phyloP scores from a whole-genome alignment of 1,139 yeast genomes.

The Magnusiomyces ingens region DNA sequence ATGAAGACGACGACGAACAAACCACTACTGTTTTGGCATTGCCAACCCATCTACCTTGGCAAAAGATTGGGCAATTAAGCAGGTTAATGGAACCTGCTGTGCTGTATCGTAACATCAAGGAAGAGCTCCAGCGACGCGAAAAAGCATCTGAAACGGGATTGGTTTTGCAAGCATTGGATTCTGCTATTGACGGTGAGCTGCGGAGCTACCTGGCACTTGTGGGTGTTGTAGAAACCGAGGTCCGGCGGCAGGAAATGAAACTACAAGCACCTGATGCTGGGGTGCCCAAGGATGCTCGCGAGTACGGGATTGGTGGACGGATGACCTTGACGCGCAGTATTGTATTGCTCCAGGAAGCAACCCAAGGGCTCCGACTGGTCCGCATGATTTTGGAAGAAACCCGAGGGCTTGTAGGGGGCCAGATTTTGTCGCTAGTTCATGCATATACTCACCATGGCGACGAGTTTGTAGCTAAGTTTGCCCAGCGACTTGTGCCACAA shows the following conservation, averaged over 20 bases:
- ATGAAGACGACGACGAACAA: slow-evolving; percentile 6
- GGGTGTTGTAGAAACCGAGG: slow-evolving; percentile 43
- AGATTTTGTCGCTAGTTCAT: slow-evolving; percentile 49
- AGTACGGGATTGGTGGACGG: slow-evolving; percentile 9
- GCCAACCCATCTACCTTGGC: slow-evolving; percentile 50
- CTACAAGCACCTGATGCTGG: neutral
- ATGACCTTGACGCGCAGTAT: slow-evolving; percentile 39
- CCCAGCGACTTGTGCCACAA: slow-evolving; percentile 42
- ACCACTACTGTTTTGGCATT: slow-evolving; percentile 28
- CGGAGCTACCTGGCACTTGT: slow-evolving; percentile 49
- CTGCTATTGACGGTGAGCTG: slow-evolving; percentile 50
- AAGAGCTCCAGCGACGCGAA: slow-evolving; percentile 23
- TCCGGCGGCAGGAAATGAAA: slow-evolving; percentile 24
- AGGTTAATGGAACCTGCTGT: slow-evolving; percentile 68
- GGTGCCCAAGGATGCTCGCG: neutral
- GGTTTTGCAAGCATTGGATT: slow-evolving; percentile 55
- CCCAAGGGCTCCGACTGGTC: slow-evolving; percentile 51
- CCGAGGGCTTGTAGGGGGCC: slow-evolving; percentile 43
- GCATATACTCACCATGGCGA: slow-evolving; percentile 61
- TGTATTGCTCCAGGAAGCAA: slow-evolving; percentile 45
- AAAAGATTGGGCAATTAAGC: slow-evolving; percentile 52
- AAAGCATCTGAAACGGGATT: slow-evolving; percentile 32
- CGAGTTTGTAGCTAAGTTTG: slow-evolving; percentile 38
- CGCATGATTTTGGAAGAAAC: slow-evolving; percentile 37
- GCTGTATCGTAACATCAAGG: slow-evolving; percentile 45